A percentile compares a stretch with the other conserved stretches of the same genome.
Evolutionary conservation across 345 rosid species (phyloP).

Genomic region (Eucalyptus paniculata): DNA sequence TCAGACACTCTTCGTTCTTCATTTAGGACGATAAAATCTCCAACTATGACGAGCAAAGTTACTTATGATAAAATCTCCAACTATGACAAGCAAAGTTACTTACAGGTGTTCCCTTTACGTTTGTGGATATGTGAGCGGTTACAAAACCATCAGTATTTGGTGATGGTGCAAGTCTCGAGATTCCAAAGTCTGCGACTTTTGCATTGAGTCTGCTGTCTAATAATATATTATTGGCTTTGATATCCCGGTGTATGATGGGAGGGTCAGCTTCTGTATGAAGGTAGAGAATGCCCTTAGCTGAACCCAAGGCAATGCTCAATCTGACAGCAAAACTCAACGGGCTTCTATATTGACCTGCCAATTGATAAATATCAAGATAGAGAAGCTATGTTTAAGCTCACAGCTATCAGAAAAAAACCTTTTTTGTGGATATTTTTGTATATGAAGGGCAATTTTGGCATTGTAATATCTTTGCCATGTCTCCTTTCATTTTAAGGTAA

Average conservation of each 20-base stretch:
- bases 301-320: constrained; percentile 57
- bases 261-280: constrained; percentile 97
- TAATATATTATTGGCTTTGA: constrained; percentile 91
- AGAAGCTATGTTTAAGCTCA: background rate
- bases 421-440: background rate
- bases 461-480: background rate
- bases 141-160: constrained; percentile 57
- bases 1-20: background rate
- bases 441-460: background rate
- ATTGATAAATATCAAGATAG: background rate
- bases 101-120: constrained; percentile 93
- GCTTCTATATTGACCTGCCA: constrained; percentile 34
- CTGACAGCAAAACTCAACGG: constrained; percentile 59
- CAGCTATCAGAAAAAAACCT: background rate
- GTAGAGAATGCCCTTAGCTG: constrained; percentile 81
- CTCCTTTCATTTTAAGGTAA: background rate
- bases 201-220: constrained; percentile 59
- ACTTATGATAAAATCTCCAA: background rate
- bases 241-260: constrained; percentile 89
- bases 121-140: constrained; percentile 75
- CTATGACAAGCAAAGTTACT: background rate
- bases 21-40: background rate
- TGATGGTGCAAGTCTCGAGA: constrained; percentile 79
- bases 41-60: background rate
- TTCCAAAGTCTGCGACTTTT: constrained; percentile 94